These are phyloP conservation scores for Plicaturopsis crispa DNA, from an alignment of 768 basidiomycete genomes.

Conservation along the genomic window DNA sequence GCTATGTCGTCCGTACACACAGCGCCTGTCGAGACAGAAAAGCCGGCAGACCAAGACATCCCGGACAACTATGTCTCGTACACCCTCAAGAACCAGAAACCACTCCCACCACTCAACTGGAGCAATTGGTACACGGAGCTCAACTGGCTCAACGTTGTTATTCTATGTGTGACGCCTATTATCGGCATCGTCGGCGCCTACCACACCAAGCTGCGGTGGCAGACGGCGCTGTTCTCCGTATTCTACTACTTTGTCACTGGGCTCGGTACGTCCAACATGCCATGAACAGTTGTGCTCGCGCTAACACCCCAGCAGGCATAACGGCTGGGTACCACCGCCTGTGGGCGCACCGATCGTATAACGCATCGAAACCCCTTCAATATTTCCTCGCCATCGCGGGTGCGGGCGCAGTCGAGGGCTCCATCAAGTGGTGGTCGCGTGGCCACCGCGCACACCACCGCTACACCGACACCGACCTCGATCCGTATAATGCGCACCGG, in stretches of 20 bases:
- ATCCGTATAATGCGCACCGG: slow-evolving; percentile 48
- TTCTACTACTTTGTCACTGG: slow-evolving; percentile 78
- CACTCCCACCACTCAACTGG: slow-evolving; percentile 62
- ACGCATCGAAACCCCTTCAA: slow-evolving; percentile 38
- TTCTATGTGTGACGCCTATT: slow-evolving; percentile 68
- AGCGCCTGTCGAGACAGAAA: too few species aligned
- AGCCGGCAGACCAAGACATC: too few species aligned
- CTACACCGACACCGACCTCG: slow-evolving; percentile 48
- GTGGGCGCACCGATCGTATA: slow-evolving; percentile 51
- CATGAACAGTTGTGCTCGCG: not conserved
- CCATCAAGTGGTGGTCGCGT: slow-evolving; percentile 51
- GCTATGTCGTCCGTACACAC: too few species aligned
- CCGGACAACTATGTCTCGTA: slow-evolving; percentile 81
- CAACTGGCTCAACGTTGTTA: slow-evolving; percentile 69
- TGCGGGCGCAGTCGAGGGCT: slow-evolving; percentile 43
- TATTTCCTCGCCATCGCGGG: slow-evolving; percentile 37
- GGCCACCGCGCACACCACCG: slow-evolving; percentile 49
- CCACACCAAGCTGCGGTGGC: slow-evolving; percentile 56
- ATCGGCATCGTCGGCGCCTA: slow-evolving; percentile 67
- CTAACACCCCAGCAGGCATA: slow-evolving; percentile 12
- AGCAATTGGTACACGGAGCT: slow-evolving; percentile 52
- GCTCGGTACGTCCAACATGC: slow-evolving; percentile 47
- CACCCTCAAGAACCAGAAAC: slow-evolving; percentile 60
- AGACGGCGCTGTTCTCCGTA: slow-evolving; percentile 66
- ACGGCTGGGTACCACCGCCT: slow-evolving; percentile 44